These are phyloP conservation scores for Ormosia semicastrata DNA, from an alignment of 306 rosid species.

Conservation along the genomic window DNA sequence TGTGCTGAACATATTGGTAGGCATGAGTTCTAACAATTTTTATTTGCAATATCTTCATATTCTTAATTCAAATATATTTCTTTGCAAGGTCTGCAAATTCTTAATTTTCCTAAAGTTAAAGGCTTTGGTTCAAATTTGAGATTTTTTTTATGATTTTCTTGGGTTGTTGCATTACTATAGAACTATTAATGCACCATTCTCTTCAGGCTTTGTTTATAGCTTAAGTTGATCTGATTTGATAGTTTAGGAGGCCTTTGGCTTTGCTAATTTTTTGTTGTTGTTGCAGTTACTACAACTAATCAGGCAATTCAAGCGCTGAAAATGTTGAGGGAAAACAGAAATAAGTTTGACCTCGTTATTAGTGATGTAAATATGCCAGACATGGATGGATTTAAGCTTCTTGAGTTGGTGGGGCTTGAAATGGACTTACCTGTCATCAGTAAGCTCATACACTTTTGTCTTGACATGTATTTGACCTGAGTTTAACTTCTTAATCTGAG, in stretches of 20 bases:
- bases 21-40: not conserved
- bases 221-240: not conserved
- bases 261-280: conserved; percentile 11
- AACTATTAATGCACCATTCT: not conserved
- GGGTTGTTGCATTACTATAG: not conserved
- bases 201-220: not conserved
- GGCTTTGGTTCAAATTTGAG: conserved; percentile 12
- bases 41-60: not conserved
- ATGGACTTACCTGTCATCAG: conserved; percentile 96
- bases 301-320: conserved; percentile 64
- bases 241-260: not conserved
- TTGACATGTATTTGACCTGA: not conserved
- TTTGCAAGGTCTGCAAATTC: not conserved
- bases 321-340: conserved; percentile 76
- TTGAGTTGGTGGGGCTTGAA: conserved; percentile 85
- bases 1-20: not conserved
- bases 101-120: not conserved
- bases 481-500: conserved; percentile 5
- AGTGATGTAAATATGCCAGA: conserved; percentile 92
- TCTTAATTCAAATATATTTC: not conserved
- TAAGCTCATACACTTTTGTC: conserved; percentile 39
- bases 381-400: conserved; percentile 93
- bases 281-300: conserved; percentile 71
- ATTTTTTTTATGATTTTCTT: not conserved
- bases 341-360: conserved; percentile 75